Evolutionary conservation across 2,329 filamentous ascomycete species (phyloP).

Genomic region (Neonectria hederae): DNA sequence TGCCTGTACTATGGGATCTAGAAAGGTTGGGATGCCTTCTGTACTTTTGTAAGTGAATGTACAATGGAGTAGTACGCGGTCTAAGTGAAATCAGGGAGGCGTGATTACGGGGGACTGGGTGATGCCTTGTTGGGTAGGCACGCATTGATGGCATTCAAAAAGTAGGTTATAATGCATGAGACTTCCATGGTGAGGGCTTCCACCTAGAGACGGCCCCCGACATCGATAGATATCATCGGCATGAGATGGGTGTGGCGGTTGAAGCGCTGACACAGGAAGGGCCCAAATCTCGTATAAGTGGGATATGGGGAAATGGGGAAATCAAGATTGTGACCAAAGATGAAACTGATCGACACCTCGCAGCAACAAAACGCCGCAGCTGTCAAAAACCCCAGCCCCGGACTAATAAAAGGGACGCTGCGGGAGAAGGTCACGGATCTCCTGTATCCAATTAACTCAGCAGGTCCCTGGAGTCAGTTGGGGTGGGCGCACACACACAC

Average conservation of each 20-base stretch:
- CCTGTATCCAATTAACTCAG: slow-evolving; percentile 2
- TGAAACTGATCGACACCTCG: slow-evolving; percentile 12
- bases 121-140: not conserved
- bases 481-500: not conserved
- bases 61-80: not conserved
- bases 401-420: not conserved
- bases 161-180: not conserved
- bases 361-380: not conserved
- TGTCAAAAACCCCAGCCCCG: not conserved
- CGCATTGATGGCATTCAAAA: not conserved
- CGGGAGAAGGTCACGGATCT: slow-evolving; percentile 5
- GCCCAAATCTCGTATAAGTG: slow-evolving; percentile 7
- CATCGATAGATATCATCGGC: not conserved
- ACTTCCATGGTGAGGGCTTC: not conserved
- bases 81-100: not conserved
- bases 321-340: not conserved
- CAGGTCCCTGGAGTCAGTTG: not conserved
- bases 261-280: not conserved
- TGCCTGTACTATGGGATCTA: not conserved
- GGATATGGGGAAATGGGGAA: not conserved
- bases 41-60: slow-evolving; percentile 8
- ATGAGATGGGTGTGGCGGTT: not conserved
- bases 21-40: slow-evolving; percentile 11
- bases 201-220: not conserved
- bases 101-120: not conserved